These are phyloP conservation scores for Cylindrotheca fusiformis DNA, from an alignment of 108 stramenopile genomes.

Conservation along the genomic window DNA sequence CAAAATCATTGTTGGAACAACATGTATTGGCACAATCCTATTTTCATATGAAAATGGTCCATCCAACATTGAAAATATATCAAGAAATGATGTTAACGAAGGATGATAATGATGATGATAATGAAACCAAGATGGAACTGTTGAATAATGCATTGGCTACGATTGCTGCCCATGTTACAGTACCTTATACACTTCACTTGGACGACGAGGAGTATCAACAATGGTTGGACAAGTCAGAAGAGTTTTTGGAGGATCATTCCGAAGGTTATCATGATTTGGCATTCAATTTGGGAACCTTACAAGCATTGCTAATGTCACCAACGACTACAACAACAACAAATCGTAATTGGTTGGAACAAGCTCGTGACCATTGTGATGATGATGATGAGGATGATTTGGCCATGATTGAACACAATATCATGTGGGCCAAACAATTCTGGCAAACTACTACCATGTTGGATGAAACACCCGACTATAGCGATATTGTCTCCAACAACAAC, in stretches of 20 bases:
- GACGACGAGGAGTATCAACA: neutral
- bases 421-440: constrained; percentile 35
- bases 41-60: constrained; percentile 25
- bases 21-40: constrained; percentile 33
- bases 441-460: neutral
- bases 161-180: constrained; percentile 10
- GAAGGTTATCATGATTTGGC: constrained; percentile 23
- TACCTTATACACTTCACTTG: constrained; percentile 4
- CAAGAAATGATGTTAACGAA: constrained; percentile 7
- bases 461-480: constrained; percentile 1
- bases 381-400: constrained; percentile 5
- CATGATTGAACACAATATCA: constrained; percentile 10
- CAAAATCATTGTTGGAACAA: constrained; percentile 13
- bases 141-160: constrained; percentile 30
- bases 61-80: constrained; percentile 22
- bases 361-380: constrained; percentile 3
- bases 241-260: constrained; percentile 12
- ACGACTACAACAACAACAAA: neutral
- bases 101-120: constrained; percentile 11
- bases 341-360: constrained; percentile 18
- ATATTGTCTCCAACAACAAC: constrained; percentile 2
- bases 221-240: constrained; percentile 12
- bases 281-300: constrained; percentile 25
- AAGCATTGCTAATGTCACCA: constrained; percentile 10
- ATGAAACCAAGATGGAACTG: constrained; percentile 22